Base-by-base conservation (phyloP, 371 early-diverging fungal species). In the Apophysomyces ossiformis region DNA sequence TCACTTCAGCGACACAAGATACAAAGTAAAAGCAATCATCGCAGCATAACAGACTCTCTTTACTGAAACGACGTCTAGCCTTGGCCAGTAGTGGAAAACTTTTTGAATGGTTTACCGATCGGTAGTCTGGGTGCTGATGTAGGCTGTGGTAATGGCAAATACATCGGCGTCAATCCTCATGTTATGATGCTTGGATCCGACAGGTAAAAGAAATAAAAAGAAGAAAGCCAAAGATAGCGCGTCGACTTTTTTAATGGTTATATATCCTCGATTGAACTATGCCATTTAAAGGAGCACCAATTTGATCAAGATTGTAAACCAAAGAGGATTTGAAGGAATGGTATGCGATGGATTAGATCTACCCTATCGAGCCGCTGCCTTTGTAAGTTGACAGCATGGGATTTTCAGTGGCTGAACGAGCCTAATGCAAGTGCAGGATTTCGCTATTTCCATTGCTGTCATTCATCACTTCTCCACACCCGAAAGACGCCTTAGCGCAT, bases 121-220 rank as follows among this genome's bases (percentile, higher is more conserved):
- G 96, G 94, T 1, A 89, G 89, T 61, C 41, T 98, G 0, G 97
- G 96, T 12, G 94, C 91, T 7, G 99, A 98, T 81, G 89, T 97
- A 7, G 98, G 99, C 16, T 97, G 98, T 73, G 99, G 99, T 16
- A 99, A 99, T 81, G 99, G 99, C 57, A 99, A 99, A 76, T 97
- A 99, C 71, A 81, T 98, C 70, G 92, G 92, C 18, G 92, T 96
- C 12, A 94, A 95, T 69, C 81, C 77, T 7, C 83, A 88, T 38
- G 67, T 95, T 15, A 77, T 87, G 61, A 88, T 90, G 56, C 69
- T 95, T 35, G 99, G 98, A 36, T 92, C 92, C 1, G 97, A 98
- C 71, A 85, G 92, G 92, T 92, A 84, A 67, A 50, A 13, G 47
- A 60, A 21, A 26, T 26, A 26, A 26, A 26, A 26, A 26, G 32